Conservation (phyloP, 1,284 basidiomycete genomes). For the Afroboletus lepidellus region DNA sequence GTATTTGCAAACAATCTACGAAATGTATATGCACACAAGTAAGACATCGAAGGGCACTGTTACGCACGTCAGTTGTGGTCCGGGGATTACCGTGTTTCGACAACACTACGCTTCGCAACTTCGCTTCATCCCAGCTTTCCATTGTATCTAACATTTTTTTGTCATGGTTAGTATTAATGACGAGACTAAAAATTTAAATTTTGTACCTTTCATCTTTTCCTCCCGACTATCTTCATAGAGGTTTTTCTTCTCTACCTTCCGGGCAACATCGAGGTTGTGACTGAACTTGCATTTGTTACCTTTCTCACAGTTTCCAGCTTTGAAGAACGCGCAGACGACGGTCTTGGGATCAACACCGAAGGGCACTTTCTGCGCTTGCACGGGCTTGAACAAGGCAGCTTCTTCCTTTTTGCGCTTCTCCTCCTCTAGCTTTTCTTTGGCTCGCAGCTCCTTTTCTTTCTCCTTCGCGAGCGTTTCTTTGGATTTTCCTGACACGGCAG, state of each 20-base stretch:
- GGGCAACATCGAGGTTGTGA: slow-evolving; percentile 84
- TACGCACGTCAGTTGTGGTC: slow-evolving; percentile 85
- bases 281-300: slow-evolving; percentile 95
- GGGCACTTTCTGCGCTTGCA: slow-evolving; percentile 84
- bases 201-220: slow-evolving; percentile 75
- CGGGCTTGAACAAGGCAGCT: slow-evolving; percentile 75
- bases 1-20: slow-evolving; percentile 93
- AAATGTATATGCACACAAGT: slow-evolving; percentile 6
- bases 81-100: slow-evolving; percentile 90
- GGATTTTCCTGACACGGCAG: slow-evolving; percentile 72
- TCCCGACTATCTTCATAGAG: slow-evolving; percentile 89
- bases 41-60: not conserved
- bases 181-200: slow-evolving; percentile 27
- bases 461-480: slow-evolving; percentile 78
- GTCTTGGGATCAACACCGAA: slow-evolving; percentile 97
- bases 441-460: slow-evolving; percentile 76
- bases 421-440: slow-evolving; percentile 78
- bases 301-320: slow-evolving; percentile 88
- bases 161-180: slow-evolving; percentile 3
- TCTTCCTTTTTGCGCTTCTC: slow-evolving; percentile 87
- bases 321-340: slow-evolving; percentile 85
- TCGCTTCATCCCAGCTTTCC: slow-evolving; percentile 98
- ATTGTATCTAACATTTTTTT: slow-evolving; percentile 75
- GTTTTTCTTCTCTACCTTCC: slow-evolving; percentile 97
- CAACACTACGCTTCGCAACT: slow-evolving; percentile 81